These are phyloP conservation scores for Mycena maculata DNA, from an alignment of 768 basidiomycete species.

Conservation along the genomic window DNA sequence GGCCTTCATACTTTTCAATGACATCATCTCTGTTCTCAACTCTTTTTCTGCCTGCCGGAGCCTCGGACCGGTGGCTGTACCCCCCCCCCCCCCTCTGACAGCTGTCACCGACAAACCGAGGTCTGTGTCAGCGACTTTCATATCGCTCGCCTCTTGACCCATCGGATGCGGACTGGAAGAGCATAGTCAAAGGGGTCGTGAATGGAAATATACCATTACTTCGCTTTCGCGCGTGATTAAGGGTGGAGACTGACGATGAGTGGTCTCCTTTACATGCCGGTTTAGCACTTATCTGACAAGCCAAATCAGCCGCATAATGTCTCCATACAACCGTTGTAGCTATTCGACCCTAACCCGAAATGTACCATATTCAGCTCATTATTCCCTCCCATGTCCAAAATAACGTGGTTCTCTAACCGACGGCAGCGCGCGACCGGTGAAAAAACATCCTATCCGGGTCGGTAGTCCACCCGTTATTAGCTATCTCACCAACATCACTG, in stretches of 20 bases:
- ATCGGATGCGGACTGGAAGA: not conserved
- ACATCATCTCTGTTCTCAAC: too few relatives aligned
- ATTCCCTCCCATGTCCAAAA: not conserved
- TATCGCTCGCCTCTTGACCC: too few relatives aligned
- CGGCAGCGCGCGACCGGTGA: conserved; percentile 1
- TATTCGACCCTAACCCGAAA: too few relatives aligned
- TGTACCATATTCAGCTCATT: too few relatives aligned
- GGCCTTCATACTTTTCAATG: conserved; percentile 11
- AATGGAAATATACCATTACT: conserved; percentile 11
- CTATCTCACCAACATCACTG: not conserved
- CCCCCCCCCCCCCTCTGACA: too few relatives aligned
- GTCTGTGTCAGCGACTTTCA: too few relatives aligned
- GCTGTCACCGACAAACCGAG: too few relatives aligned
- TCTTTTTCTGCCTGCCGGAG: too few relatives aligned
- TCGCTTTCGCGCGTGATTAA: conserved; percentile 11
- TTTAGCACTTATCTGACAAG: not conserved
- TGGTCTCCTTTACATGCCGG: not conserved
- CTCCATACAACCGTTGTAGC: too few relatives aligned
- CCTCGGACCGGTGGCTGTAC: too few relatives aligned
- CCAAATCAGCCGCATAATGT: too few relatives aligned
- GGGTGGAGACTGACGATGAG: not conserved
- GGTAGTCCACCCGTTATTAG: too few relatives aligned
- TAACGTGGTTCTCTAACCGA: not conserved
- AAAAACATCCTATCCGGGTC: conserved; percentile 7
- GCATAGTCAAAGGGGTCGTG: not conserved